phyloP scores from a whole-genome alignment of 75 land plant species.

The Pinus albicaulis region DNA sequence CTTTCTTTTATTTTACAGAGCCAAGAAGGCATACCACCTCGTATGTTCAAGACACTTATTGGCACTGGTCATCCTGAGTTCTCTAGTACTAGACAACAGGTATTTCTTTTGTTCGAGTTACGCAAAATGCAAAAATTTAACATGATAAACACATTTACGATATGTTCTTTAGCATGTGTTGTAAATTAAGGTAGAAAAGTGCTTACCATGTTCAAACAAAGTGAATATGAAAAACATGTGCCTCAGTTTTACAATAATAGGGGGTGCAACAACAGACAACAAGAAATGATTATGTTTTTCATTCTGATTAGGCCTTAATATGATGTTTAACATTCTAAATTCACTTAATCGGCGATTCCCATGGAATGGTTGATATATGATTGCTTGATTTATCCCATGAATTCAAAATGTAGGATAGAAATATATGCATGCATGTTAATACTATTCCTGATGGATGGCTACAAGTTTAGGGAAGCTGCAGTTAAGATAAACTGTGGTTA shows the following conservation, averaged over 20 bases:
- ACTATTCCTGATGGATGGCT: no score
- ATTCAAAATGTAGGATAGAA: no score
- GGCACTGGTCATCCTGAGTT: constrained; percentile 98
- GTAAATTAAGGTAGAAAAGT: neutral
- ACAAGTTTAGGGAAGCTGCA: no score
- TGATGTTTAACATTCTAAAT: neutral
- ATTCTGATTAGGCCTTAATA: neutral
- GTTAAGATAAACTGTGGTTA: no score
- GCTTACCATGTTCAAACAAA: neutral
- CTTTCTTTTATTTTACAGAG: constrained; percentile 42
- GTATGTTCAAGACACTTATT: constrained; percentile 97
- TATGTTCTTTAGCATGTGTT: neutral
- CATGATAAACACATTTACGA: neutral
- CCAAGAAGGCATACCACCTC: constrained; percentile 93
- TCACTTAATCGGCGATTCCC: neutral
- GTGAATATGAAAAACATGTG: neutral
- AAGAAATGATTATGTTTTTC: neutral
- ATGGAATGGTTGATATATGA: neutral
- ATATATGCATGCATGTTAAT: no score
- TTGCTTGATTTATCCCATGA: no score
- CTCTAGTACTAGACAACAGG: constrained; percentile 97
- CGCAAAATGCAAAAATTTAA: neutral
- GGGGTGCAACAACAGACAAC: neutral
- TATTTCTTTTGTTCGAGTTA: constrained; percentile 14
- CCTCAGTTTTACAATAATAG: neutral